These are phyloP conservation scores for Diversispora epigaea DNA, from an alignment of 192 early-diverging fungal species.

Conservation along the genomic window DNA sequence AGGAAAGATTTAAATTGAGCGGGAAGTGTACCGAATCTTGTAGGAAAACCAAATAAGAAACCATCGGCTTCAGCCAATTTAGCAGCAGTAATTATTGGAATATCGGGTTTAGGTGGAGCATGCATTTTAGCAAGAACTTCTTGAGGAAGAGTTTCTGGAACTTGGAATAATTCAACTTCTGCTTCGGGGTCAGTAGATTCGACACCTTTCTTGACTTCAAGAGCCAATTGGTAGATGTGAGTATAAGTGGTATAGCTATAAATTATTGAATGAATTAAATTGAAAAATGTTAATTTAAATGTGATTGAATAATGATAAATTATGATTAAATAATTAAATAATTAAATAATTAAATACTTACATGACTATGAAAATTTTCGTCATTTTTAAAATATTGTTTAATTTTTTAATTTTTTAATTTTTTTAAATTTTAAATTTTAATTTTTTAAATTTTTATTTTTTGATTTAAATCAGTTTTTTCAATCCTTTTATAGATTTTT, in stretches of 20 bases:
- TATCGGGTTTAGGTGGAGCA: conserved; percentile 42
- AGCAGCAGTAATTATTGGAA: conserved; percentile 45
- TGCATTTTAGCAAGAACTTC: conserved; percentile 59
- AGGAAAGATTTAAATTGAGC: conserved; percentile 71
- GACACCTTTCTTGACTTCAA: conserved; percentile 62
- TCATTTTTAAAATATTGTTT: too few relatives aligned
- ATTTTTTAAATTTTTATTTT: too few relatives aligned
- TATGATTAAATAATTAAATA: too few relatives aligned
- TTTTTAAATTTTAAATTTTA: too few relatives aligned
- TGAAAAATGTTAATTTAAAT: too few relatives aligned
- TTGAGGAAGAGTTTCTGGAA: conserved; percentile 59
- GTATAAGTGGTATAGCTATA: conserved; percentile 44
- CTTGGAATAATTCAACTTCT: conserved; percentile 47
- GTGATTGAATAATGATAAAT: too few relatives aligned
- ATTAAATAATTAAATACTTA: too few relatives aligned
- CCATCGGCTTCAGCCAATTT: conserved; percentile 52
- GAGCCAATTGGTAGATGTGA: conserved; percentile 71
- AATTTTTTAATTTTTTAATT: too few relatives aligned
- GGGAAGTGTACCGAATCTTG: conserved; percentile 69
- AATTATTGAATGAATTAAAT: background rate
- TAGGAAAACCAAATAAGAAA: conserved; percentile 59
- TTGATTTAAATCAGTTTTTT: too few relatives aligned
- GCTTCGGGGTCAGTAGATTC: conserved; percentile 40
- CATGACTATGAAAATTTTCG: too few relatives aligned
- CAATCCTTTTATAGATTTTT: too few relatives aligned